These are phyloP conservation scores for Stephanodiscus minutulus DNA, from an alignment of 108 stramenopile genomes.

Conservation along the genomic window DNA sequence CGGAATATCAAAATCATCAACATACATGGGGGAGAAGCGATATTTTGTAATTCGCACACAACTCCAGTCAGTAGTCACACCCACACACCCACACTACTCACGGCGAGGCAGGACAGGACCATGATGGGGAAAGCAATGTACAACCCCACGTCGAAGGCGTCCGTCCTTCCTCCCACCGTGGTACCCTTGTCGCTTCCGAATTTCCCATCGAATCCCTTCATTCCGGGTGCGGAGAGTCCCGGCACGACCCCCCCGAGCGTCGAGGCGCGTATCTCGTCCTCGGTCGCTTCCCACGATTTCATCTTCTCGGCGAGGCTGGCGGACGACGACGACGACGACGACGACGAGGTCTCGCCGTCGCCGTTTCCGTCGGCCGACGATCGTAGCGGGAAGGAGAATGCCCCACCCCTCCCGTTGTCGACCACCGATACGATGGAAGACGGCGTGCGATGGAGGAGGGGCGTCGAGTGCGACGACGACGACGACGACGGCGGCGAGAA, in stretches of 20 bases:
- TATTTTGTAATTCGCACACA: no score
- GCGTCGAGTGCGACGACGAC: not conserved
- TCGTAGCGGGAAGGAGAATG: no score
- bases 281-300: conserved; percentile 79
- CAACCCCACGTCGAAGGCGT: conserved; percentile 77
- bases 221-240: not conserved
- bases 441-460: not conserved
- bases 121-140: conserved; percentile 77
- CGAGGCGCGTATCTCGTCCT: conserved; percentile 76
- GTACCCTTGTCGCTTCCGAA: not conserved
- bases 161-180: conserved; percentile 36
- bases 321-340: conserved; percentile 4
- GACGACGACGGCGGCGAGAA: not conserved
- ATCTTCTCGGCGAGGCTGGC: conserved; percentile 71
- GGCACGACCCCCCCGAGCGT: conserved; percentile 69
- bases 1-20: no score
- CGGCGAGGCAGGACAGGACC: conserved; percentile 43
- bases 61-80: no score
- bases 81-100: no score
- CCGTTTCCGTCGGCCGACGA: no score
- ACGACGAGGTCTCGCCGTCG: not conserved
- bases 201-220: not conserved
- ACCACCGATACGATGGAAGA: no score
- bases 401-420: no score
- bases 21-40: no score